Evolutionary conservation across 116 monocot species (phyloP).

Genomic region (Zostera marina): DNA sequence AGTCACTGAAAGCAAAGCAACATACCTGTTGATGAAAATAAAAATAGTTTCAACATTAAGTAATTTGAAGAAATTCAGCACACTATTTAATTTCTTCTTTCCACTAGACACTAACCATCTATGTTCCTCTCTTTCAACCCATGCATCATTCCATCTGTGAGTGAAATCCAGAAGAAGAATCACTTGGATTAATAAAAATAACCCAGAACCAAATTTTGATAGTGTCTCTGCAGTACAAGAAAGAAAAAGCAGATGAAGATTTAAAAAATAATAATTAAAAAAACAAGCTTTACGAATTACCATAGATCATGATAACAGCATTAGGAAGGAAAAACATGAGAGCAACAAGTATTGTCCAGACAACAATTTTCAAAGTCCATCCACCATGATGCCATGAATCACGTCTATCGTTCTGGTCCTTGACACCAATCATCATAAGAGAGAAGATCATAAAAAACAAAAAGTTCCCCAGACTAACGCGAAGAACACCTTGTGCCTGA

Average conservation of each 20-base stretch:
- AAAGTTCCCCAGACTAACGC: constrained; percentile 89
- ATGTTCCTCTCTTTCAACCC: constrained; percentile 88
- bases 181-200: constrained; percentile 89
- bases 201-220: constrained; percentile 83
- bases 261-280: neutral
- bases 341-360: constrained; percentile 54
- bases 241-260: neutral
- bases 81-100: neutral
- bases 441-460: constrained; percentile 71
- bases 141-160: constrained; percentile 83
- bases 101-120: constrained; percentile 41
- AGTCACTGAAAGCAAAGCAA: constrained; percentile 55
- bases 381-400: constrained; percentile 96
- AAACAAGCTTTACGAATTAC: constrained; percentile 15
- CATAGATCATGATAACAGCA: constrained; percentile 53
- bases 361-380: constrained; percentile 59
- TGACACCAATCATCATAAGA: constrained; percentile 83
- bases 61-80: neutral
- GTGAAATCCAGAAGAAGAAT: constrained; percentile 68
- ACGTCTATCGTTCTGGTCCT: constrained; percentile 76
- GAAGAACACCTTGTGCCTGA: constrained; percentile 69
- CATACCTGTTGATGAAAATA: constrained; percentile 42
- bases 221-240: constrained; percentile 39
- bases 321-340: constrained; percentile 94
- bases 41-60: neutral